Evolutionary conservation across 2,329 filamentous ascomycete genomes (phyloP), one percentile per base, ranked within the genome.

Genomic region (Paraconiothyrium sp.): DNA sequence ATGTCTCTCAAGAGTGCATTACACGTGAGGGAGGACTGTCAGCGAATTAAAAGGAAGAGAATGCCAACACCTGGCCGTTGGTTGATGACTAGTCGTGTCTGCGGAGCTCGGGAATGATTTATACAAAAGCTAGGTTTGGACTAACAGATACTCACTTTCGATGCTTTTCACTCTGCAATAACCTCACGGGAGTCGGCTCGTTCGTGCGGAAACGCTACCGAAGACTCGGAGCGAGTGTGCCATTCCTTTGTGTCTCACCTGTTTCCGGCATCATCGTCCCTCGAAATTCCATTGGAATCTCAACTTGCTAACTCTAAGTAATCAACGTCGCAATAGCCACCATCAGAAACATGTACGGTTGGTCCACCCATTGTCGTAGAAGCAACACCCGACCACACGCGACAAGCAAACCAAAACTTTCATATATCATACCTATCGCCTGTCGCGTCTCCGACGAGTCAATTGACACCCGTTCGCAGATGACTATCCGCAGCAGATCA

Each of bases 161-260:
- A 41, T 22, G 34, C 24, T 20, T 10, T 13, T 37, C 49, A 5
- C 39, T n/a, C 13, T 32, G 14, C 13, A 22, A 43, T 32, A 43
- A 54, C 20, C 32, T 30, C 46, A 20, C 14, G 24, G n/a, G 35
- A 22, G 16, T 27, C 24, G 35, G 30, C 16, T 22, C 35, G 44
- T 50, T 16, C 57, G 65, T 60, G 67, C 54, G 61, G 57, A 48
- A 58, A 56, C 52, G 55, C 46, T 59, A 60, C 60, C 59, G 43
- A 55, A 34, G 54, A 49, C 47, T 56, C 56, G 57, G 59, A 8
- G 43, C 48, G 20, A 16, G 62, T 60, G 61, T 62, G 59, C 64
- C 56, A 46, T 58, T 52, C 58, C 66, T 62, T 64, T 61, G 47
- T 68, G 67, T 68, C 59, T 65, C 58, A 61, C 59, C 66, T 67